Base-by-base conservation (phyloP, 2,329 filamentous ascomycete genomes). In the Fusarium concolor region DNA sequence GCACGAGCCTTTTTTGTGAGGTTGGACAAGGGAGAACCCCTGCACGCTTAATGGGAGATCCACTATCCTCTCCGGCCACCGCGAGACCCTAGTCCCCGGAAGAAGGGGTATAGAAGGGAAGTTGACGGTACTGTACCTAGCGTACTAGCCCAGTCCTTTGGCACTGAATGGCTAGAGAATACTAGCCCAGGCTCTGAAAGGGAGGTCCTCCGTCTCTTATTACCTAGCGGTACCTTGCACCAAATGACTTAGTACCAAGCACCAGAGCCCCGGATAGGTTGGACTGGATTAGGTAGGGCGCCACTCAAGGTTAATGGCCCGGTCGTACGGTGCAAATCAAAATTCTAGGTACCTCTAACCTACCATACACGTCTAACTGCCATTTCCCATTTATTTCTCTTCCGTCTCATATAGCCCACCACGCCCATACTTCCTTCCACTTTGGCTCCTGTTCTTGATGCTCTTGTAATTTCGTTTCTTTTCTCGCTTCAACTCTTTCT, bases 291-390 rank as follows among this genome's bases (percentile, higher is more conserved):
- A 26, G 53, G 56, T 58, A 31, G 37, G 67, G 57, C 67, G 45
- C 68, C 45, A 60, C 54, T 54, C 62, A 67, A 72, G 63, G 60
- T 71, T 59, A 44, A 71, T 57, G 56, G 54, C 67, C 67, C 59
- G 62, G 71, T 73, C 69, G 67, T 74, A 74, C 62, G 71, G 71
- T 73, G 59, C 70, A 73, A 72, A 73, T 74, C 59, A 74, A 72
- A 73, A 70, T 56, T 71, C 59, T 71, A 72, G 59, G 63, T 62
- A 56, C 49, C 53, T n/a, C n/a, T n/a, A n/a, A n/a, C n/a, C n/a
- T 47, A 33, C 39, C 37, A 62, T 54, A 47, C 47, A 54, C 51
- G 41, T 51, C 35, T 26, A 20, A 15, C 14, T 33, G 14, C 33
- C 33, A 35, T 31, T 29, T 51, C 39, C 44, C 49, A 65, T 45